A percentile compares a stretch with the other conserved stretches of the same genome.
phyloP scores from a whole-genome alignment of 1,284 basidiomycete species.

The Apiotrichum montevideense region DNA sequence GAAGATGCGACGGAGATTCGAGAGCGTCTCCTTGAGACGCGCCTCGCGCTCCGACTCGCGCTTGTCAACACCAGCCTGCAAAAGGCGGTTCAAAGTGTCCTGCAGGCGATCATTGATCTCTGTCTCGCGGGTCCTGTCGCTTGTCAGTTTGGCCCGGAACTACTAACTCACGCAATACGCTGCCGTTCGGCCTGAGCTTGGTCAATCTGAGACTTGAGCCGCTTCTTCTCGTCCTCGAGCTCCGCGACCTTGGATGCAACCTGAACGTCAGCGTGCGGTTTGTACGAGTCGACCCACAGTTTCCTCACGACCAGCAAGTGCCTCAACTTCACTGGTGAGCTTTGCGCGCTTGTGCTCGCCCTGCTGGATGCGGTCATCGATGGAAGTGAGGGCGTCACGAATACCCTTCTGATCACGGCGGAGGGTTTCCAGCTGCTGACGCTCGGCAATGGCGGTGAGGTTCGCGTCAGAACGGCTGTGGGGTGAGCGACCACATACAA shows the following conservation, averaged over 20 bases:
- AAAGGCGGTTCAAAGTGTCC: conserved; percentile 72
- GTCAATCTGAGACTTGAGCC: conserved; percentile 36
- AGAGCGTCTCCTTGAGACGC: conserved; percentile 76
- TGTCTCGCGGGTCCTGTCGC: conserved; percentile 69
- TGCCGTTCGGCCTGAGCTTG: conserved; percentile 34
- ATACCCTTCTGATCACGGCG: conserved; percentile 75
- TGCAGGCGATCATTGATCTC: conserved; percentile 88
- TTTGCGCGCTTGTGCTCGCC: conserved; percentile 59
- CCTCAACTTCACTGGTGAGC: conserved; percentile 58
- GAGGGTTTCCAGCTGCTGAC: conserved; percentile 75
- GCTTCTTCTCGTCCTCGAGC: conserved; percentile 39
- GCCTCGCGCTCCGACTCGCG: conserved; percentile 78
- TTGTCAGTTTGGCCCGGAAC: neutral
- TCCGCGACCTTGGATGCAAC: conserved; percentile 50
- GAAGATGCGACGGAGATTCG: conserved; percentile 77
- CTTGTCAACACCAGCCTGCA: conserved; percentile 80
- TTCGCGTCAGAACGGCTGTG: conserved; percentile 52
- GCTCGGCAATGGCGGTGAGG: conserved; percentile 73
- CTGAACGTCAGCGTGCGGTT: neutral
- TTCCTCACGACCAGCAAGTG: conserved; percentile 56
- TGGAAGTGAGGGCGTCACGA: conserved; percentile 55
- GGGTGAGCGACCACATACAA: neutral
- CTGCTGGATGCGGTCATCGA: conserved; percentile 59
- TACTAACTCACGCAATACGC: conserved; percentile 29
- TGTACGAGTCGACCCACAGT: conserved; percentile 50